Conservation (phyloP, 2,329 filamentous ascomycete species). For the Fusarium devonianum region DNA sequence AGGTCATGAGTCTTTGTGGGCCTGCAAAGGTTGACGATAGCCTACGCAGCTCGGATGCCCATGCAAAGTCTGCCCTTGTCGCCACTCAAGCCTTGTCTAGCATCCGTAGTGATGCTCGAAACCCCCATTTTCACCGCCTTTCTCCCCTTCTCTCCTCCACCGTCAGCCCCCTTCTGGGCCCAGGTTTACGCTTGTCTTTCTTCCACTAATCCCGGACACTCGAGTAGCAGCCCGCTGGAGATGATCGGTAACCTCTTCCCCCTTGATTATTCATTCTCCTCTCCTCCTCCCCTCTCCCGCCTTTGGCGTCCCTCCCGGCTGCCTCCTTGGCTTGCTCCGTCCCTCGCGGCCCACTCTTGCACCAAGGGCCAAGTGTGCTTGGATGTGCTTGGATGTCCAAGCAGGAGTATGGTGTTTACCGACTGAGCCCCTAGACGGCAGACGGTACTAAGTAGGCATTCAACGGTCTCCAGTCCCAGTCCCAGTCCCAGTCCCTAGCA, state of each 20-base stretch:
- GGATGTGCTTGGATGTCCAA: conserved; percentile 33
- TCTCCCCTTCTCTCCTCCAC: conserved; percentile 33
- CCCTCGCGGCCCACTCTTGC: conserved; percentile 31
- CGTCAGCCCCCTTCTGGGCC: conserved; percentile 28
- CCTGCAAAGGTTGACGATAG: conserved; percentile 21
- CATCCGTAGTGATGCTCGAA: conserved; percentile 15
- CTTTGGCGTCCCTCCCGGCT: too few species aligned
- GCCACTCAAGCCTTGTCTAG: conserved; percentile 3
- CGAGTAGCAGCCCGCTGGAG: conserved; percentile 27
- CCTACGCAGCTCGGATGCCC: conserved; percentile 23
- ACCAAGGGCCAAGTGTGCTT: conserved; percentile 12
- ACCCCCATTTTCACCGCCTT: conserved; percentile 41
- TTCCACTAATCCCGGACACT: conserved; percentile 34
- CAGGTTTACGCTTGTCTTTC: conserved; percentile 25
- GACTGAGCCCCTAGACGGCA: conserved; percentile 23
- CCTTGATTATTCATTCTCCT: conserved; percentile 16
- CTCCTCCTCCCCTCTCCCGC: too few species aligned
- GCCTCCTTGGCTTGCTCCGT: conserved; percentile 14
- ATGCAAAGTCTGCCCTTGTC: conserved; percentile 22
- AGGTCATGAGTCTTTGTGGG: conserved; percentile 13
- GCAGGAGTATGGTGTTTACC: conserved; percentile 24
- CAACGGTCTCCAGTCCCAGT: conserved; percentile 19
- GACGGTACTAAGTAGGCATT: conserved; percentile 18
- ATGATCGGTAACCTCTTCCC: conserved; percentile 19
- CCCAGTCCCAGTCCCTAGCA: conserved; percentile 24